Base-by-base conservation (phyloP, 2,329 filamentous ascomycete species). In the Trichoderma cornu-damae region DNA sequence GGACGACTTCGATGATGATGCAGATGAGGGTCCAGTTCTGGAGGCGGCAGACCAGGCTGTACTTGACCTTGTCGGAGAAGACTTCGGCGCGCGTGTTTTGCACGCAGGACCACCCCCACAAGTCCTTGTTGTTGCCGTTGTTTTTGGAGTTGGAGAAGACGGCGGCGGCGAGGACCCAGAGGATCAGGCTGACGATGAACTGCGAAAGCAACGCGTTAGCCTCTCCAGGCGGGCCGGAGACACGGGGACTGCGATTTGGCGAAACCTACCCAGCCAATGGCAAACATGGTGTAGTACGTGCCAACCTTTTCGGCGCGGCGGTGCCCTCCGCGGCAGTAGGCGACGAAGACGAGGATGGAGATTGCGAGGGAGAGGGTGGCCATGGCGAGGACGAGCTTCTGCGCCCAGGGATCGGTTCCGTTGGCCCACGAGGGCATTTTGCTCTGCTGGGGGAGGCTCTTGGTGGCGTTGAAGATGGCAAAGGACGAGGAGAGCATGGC, bases 91-190 rank as follows among this genome's bases (percentile, higher is more conserved):
- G 86, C 63, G 86, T 84, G 72, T 96, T 97, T 67, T 96, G 82
- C 58, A 92, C 87, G 72, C 94, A 99, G n/a, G 90, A 85, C 94
- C 94, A 99, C 59, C 93, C 92, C 94, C 94, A 99, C 73, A 99
- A 83, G 72, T 99, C 94, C 73, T 96, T 85, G 68, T 88, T 89
- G 62, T 83, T 76, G 68, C 69, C 68, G 68, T 81, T 88, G 66
- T 84, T 82, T 70, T 87, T 88, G 58, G 85, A 84, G 66, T 88
- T 83, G 70, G 97, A 91, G 66, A 96, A 83, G 57, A 96, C 75
- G 59, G 86, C 90, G 37, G 92, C 92, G 30, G 90, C 91, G 32
- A 94, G 78, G 55, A 87, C 86, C 94, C 94, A 99, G 79, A 99
- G 89, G 67, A 95, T 75, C 72, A 96, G 87, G 70, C 88, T 94